Evolutionary conservation across 2,329 filamentous ascomycete genomes (phyloP).

Genomic region (Stagonosporopsis tanaceti): DNA sequence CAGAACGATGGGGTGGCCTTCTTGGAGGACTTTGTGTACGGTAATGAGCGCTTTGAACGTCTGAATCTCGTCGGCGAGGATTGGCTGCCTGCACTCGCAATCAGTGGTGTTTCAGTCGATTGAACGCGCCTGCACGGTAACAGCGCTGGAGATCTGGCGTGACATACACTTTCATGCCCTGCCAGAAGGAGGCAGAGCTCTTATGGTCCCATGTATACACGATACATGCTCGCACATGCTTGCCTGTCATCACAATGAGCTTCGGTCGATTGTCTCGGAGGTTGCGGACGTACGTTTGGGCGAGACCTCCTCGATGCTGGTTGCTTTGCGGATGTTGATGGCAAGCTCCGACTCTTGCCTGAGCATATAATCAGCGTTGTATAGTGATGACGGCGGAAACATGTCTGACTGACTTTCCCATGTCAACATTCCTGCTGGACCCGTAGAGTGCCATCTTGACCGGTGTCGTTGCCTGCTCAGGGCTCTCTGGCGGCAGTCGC

Average conservation of each 20-base stretch:
- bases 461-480: constrained; percentile 31
- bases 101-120: constrained; percentile 22
- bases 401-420: constrained; percentile 63
- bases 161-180: constrained; percentile 94
- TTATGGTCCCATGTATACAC: constrained; percentile 99
- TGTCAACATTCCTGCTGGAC: constrained; percentile 63
- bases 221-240: constrained; percentile 97
- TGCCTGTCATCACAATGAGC: constrained; percentile 61
- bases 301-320: constrained; percentile 71
- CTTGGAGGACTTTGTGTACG: constrained; percentile 95
- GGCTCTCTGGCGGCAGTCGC: constrained; percentile 20
- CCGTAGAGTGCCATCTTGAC: constrained; percentile 51
- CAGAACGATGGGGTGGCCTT: constrained; percentile 88
- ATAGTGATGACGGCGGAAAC: not conserved
- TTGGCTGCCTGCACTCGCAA: constrained; percentile 76
- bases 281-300: constrained; percentile 65
- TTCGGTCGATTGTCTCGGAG: constrained; percentile 18
- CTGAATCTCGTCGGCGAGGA: constrained; percentile 96
- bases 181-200: constrained; percentile 93
- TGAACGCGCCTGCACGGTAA: not conserved
- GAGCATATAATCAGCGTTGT: constrained; percentile 5
- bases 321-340: constrained; percentile 73
- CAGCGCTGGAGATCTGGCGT: not conserved
- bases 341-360: constrained; percentile 70
- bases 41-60: constrained; percentile 99